Conservation (phyloP, 345 rosid genomes). For the Moringa oleifera region DNA sequence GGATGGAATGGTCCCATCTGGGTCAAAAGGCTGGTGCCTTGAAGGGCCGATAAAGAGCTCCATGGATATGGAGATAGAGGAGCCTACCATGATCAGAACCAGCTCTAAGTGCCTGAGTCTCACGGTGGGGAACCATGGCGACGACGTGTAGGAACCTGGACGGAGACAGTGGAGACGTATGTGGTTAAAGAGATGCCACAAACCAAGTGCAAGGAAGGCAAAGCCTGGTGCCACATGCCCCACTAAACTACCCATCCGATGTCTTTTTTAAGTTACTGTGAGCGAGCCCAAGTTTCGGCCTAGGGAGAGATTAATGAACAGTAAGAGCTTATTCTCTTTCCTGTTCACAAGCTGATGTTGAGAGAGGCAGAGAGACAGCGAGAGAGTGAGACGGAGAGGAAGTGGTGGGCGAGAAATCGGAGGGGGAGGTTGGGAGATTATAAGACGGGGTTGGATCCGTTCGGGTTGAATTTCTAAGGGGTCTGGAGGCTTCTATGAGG, state of each 20-base stretch:
- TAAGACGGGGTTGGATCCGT: conserved; percentile 1
- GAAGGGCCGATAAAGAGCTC: conserved; percentile 73
- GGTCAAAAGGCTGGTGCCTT: conserved; percentile 74
- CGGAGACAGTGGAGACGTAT: conserved; percentile 43
- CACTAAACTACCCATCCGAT: conserved; percentile 61
- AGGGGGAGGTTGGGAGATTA: conserved; percentile 3
- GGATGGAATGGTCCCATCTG: conserved; percentile 77
- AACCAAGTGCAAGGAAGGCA: conserved; percentile 57
- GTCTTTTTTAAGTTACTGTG: not conserved
- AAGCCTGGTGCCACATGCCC: conserved; percentile 78
- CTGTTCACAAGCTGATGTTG: too few relatives aligned
- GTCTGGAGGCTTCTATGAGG: conserved; percentile 16
- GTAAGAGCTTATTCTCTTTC: too few relatives aligned
- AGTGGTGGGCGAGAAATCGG: not conserved
- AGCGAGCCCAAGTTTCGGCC: too few relatives aligned
- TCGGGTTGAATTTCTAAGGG: conserved; percentile 3
- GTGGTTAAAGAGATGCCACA: conserved; percentile 82
- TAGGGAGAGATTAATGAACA: too few relatives aligned
- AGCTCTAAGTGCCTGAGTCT: conserved; percentile 58
- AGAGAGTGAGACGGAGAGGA: not conserved
- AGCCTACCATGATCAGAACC: conserved; percentile 46
- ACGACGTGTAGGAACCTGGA: conserved; percentile 50
- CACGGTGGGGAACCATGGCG: conserved; percentile 56
- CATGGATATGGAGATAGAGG: conserved; percentile 57
- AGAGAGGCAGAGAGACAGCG: not conserved